A percentile compares a stretch with the other conserved stretches of the same genome.
Conservation (phyloP, 805 yeast species). For the Vanderwaltozyma yarrowii region DNA sequence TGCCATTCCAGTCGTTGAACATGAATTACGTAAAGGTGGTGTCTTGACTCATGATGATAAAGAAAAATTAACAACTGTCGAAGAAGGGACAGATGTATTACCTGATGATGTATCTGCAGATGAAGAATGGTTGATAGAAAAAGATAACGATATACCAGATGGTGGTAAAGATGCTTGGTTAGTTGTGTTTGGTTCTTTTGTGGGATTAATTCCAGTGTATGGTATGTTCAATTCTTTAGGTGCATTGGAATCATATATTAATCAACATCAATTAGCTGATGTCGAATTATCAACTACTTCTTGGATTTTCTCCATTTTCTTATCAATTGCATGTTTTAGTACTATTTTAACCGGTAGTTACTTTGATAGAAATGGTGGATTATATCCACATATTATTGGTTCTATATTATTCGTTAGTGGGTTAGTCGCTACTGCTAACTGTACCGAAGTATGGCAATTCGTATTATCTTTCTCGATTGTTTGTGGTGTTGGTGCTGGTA, state of each 20-base stretch:
- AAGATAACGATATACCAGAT: conserved; percentile 33
- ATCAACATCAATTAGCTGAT: conserved; percentile 40
- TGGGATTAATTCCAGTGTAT: conserved; percentile 48
- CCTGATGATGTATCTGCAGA: neutral
- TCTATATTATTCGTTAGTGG: conserved; percentile 41
- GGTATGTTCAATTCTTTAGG: conserved; percentile 57
- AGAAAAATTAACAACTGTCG: neutral
- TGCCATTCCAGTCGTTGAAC: neutral
- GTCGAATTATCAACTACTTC: conserved; percentile 43
- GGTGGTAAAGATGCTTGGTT: conserved; percentile 51
- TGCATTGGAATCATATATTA: conserved; percentile 54
- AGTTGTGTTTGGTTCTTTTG: conserved; percentile 50
- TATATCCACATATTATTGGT: conserved; percentile 35
- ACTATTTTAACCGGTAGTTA: conserved; percentile 48
- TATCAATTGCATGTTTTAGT: conserved; percentile 41
- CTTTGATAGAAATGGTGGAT: conserved; percentile 54
- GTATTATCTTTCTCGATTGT: conserved; percentile 47
- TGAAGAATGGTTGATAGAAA: conserved; percentile 3
- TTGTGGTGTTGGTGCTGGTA: conserved; percentile 49
- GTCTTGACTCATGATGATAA: neutral
- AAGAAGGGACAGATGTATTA: conserved; percentile 1
- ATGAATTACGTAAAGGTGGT: conserved; percentile 2
- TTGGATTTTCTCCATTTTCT: conserved; percentile 59
- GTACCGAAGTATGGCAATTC: conserved; percentile 48
- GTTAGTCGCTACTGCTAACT: conserved; percentile 46